Base-by-base conservation (phyloP, 78 protist genomes). In the Capsaspora owczarzaki region DNA sequence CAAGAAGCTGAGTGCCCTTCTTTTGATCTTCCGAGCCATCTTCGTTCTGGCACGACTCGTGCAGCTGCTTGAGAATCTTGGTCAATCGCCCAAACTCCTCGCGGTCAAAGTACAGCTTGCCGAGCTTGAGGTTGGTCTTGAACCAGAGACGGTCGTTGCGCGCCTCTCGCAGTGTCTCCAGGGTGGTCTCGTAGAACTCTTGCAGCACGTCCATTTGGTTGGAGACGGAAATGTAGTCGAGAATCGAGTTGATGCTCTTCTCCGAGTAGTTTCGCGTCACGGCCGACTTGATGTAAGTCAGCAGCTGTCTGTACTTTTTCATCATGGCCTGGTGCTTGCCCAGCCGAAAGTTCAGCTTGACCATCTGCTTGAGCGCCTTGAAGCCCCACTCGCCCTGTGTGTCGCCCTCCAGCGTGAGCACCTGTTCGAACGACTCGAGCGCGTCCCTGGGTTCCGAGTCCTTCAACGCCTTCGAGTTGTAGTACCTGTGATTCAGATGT, bases 1-100 rank as follows among this genome's bases (percentile, higher is more conserved):
- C 97, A 37, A 95, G 87, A 35, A 94, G 84, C 89, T 95, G 97
- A 31, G 93, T 82, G 78, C 90, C 89, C 80, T 89, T 93, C 69
- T 80, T 81, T 42, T 20, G 31, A 61, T 88, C 89, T n/a, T 78
- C 87, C 22, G 43, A 0, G 47, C 93, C 94, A 38, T 88, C 92
- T 6, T 74, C 89, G 14, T 1, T 0, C 85, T 77, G 70, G 49
- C 88, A 83, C 31, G 79, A 41, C n/a, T n/a, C 40, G 53, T 86
- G 72, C 35, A 91, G 86, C 60, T 78, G 89, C 51, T 49, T 40
- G 38, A 90, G 46, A 8, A 87, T 53, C 61, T 2, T 0, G 33
- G 41, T n/a, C 33, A 89, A 68, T 29, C 61, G 35, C 6, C 14
- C 44, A 53, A 61, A 85, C 77, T 92, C 94, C 0, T 5, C 61